Evolutionary conservation across 73 alveolate species (phyloP).

Genomic region (Paraurostyla sp.): DNA sequence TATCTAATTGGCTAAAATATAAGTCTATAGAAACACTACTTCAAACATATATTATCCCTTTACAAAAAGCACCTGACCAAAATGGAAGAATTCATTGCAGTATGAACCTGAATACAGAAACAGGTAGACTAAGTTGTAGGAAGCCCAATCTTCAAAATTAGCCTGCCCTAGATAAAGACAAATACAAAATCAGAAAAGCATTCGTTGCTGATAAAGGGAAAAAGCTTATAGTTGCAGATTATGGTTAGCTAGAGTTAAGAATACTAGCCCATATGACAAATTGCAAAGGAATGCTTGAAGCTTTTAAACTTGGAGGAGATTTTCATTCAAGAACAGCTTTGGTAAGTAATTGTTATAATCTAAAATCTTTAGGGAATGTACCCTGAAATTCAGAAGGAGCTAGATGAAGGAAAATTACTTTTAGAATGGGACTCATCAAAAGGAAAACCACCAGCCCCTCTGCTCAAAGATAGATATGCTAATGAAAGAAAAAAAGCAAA

Average conservation of each 20-base stretch:
- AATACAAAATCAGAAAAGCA: conserved; percentile 85
- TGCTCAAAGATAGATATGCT: conserved; percentile 87
- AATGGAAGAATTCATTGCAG: conserved; percentile 89
- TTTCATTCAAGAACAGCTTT: conserved; percentile 84
- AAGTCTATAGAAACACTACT: conserved; percentile 83
- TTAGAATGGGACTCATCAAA: conserved; percentile 91
- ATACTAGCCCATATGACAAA: conserved; percentile 96
- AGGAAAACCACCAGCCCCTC: conserved; percentile 93
- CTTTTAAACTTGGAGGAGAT: conserved; percentile 92
- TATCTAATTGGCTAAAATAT: conserved; percentile 73
- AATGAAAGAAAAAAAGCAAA: conserved; percentile 95
- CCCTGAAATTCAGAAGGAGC: conserved; percentile 86
- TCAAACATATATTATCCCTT: conserved; percentile 85
- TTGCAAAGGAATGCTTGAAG: conserved; percentile 94
- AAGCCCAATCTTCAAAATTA: conserved; percentile 95
- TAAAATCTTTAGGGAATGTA: conserved; percentile 78
- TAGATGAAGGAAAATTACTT: conserved; percentile 86
- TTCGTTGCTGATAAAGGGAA: conserved; percentile 88
- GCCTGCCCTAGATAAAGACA: conserved; percentile 92
- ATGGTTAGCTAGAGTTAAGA: conserved; percentile 96
- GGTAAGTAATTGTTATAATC: conserved; percentile 21
- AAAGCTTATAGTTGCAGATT: conserved; percentile 95
- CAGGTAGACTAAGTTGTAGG: conserved; percentile 93
- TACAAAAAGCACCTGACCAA: conserved; percentile 71
- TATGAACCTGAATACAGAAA: conserved; percentile 93